These are phyloP conservation scores for Ochetophila trinervis DNA, from an alignment of 306 rosid genomes.

Conservation along the genomic window DNA sequence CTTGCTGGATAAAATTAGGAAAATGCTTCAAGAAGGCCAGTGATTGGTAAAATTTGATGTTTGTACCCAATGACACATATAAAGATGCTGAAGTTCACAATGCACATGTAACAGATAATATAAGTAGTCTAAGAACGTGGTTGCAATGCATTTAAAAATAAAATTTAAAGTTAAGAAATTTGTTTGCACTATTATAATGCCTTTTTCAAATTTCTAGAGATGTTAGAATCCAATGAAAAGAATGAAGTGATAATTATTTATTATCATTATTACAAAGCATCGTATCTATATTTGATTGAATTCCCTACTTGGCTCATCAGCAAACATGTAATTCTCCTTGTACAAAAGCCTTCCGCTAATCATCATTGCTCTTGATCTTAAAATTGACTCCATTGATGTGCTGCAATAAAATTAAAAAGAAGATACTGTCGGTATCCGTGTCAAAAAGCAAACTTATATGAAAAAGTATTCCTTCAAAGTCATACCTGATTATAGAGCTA, in stretches of 20 bases:
- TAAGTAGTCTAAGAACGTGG: background rate
- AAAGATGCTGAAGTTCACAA: background rate
- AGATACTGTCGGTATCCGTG: background rate
- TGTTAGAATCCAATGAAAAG: too few relatives aligned
- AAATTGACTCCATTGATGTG: slow-evolving; percentile 50
- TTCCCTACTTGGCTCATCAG: slow-evolving; percentile 70
- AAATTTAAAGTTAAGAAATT: too few relatives aligned
- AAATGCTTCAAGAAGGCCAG: background rate
- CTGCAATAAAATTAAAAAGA: slow-evolving; percentile 35
- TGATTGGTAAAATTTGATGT: background rate
- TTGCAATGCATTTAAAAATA: background rate
- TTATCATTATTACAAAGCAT: too few relatives aligned
- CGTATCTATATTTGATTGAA: slow-evolving; percentile 2
- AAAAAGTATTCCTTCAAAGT: background rate
- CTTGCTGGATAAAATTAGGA: background rate
- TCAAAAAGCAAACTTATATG: background rate
- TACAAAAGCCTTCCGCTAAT: slow-evolving; percentile 80
- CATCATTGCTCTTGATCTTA: slow-evolving; percentile 80
- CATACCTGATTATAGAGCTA: slow-evolving; percentile 72
- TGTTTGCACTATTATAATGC: too few relatives aligned
- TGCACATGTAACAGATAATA: background rate
- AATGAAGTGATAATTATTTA: too few relatives aligned
- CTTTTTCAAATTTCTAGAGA: too few relatives aligned
- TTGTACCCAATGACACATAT: background rate
- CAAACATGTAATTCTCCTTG: slow-evolving; percentile 49